Evolutionary conservation across 1,284 basidiomycete genomes (phyloP), one percentile per base, ranked within the genome.

Genomic region (Erythrobasidium hasegawianum): DNA sequence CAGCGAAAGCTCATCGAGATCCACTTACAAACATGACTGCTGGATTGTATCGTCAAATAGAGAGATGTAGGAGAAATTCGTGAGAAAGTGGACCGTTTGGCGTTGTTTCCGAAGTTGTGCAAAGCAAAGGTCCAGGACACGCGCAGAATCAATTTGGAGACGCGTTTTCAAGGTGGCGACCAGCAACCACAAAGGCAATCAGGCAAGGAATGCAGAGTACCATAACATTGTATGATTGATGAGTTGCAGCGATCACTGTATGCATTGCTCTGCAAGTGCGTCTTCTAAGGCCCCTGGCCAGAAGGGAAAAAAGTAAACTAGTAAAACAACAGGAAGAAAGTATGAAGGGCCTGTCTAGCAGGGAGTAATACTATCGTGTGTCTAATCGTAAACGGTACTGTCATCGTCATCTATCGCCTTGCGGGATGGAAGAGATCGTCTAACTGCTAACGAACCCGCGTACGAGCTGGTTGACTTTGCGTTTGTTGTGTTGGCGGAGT

Each of bases 271-370:
- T 33, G 33, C 33, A 33, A 33, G 33, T 33, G 33, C 33, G 33
- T 11, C 11, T 33, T n/a, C n/a, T 11, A 11, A 11, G 33, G 33
- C 33, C 33, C 5, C 33, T 33, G 33, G 33, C 33, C 33, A 33
- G 33, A 33, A 14, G 43, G 16, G 9, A 2, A 14, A 41, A 54
- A 61, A 40, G 14, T 41, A 18, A 20, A 24, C 59, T 61, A 54
- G 16, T 61, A 61, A 61, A 54, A 61, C 59, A 61, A 38, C 20
- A 47, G 13, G 29, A 18, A 60, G 57, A 59, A 59, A 49, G 33
- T 22, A 45, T 59, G 41, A 60, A 53, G 49, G 29, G 14, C 8
- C 33, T 33, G 33, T 33, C 33, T 33, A 33, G 33, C 33, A 33
- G 33, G 33, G 33, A 33, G 43, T 47, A 24, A 11, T 33, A 33